phyloP scores from a whole-genome alignment of 345 rosid species.

The Excoecaria cochinchinensis region DNA sequence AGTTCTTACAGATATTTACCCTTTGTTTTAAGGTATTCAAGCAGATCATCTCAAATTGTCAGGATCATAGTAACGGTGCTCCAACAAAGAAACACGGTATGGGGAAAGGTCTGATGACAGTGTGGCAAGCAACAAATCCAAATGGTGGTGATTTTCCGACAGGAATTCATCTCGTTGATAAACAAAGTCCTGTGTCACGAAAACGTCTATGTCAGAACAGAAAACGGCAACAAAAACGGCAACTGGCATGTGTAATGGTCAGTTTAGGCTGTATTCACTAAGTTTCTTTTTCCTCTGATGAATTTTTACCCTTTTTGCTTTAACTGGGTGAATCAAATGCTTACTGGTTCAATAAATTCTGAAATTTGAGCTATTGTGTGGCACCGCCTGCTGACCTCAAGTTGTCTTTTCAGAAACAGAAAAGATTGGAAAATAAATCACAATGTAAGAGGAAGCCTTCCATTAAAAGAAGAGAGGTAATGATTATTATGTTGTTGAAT shows the following conservation, averaged over 20 bases:
- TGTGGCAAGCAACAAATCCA: constrained; percentile 75
- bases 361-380: neutral
- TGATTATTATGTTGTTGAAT: constrained; percentile 9
- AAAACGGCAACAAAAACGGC: constrained; percentile 30
- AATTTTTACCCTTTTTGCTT: neutral
- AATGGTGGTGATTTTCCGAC: constrained; percentile 50
- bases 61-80: constrained; percentile 27
- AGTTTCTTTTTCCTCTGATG: constrained; percentile 10
- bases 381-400: constrained; percentile 28
- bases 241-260: constrained; percentile 52
- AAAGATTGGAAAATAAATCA: constrained; percentile 47
- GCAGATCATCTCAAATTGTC: constrained; percentile 18
- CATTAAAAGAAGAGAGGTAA: constrained; percentile 57
- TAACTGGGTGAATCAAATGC: neutral
- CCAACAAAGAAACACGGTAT: constrained; percentile 73
- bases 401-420: constrained; percentile 50
- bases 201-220: constrained; percentile 44
- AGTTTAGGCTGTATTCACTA: constrained; percentile 24
- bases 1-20: constrained; percentile 15
- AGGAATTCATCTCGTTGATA: constrained; percentile 41
- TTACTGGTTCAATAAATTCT: constrained; percentile 5
- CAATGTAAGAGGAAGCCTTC: constrained; percentile 52
- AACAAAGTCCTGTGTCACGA: constrained; percentile 22
- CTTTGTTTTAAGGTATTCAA: constrained; percentile 35
- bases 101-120: constrained; percentile 97